Percentiles rank a stretch among this genome's conserved stretches.
phyloP scores from a whole-genome alignment of 768 basidiomycete genomes.

The Pholiota molesta region DNA sequence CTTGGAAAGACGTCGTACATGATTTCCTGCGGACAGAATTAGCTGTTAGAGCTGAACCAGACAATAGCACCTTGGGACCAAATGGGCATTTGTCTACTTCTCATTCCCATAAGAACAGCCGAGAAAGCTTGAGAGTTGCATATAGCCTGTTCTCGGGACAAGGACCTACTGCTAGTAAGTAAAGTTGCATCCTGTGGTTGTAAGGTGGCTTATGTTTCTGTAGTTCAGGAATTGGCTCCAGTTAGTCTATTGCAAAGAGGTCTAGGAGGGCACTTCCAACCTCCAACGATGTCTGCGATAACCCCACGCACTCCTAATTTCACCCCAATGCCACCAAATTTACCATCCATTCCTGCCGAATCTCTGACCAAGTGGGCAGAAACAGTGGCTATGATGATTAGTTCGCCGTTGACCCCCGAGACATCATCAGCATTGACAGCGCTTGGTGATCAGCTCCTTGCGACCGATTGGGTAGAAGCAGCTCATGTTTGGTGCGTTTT shows the following conservation, averaged over 20 bases:
- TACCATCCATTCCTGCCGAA: conserved; percentile 57
- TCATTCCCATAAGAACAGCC: conserved; percentile 19
- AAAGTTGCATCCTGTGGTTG: conserved; percentile 11
- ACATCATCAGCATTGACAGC: conserved; percentile 76
- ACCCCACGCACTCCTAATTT: conserved; percentile 74
- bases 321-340: conserved; percentile 36
- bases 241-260: conserved; percentile 52
- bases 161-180: conserved; percentile 72
- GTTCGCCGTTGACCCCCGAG: conserved; percentile 68
- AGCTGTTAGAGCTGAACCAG: conserved; percentile 37
- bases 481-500: conserved; percentile 85
- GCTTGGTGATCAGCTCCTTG: conserved; percentile 80
- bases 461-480: conserved; percentile 77
- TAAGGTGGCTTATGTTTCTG: conserved; percentile 6
- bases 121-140: conserved; percentile 77
- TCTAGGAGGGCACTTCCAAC: conserved; percentile 41
- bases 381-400: conserved; percentile 80
- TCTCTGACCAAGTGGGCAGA: conserved; percentile 83
- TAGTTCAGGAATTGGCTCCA: conserved; percentile 78
- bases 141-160: conserved; percentile 88
- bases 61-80: not conserved
- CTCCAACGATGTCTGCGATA: conserved; percentile 32
- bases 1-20: conserved; percentile 89
- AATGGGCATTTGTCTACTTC: conserved; percentile 22
- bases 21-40: conserved; percentile 86